Evolutionary conservation across 2,329 filamentous ascomycete genomes (phyloP).

Genomic region (Colletotrichum paranaense): DNA sequence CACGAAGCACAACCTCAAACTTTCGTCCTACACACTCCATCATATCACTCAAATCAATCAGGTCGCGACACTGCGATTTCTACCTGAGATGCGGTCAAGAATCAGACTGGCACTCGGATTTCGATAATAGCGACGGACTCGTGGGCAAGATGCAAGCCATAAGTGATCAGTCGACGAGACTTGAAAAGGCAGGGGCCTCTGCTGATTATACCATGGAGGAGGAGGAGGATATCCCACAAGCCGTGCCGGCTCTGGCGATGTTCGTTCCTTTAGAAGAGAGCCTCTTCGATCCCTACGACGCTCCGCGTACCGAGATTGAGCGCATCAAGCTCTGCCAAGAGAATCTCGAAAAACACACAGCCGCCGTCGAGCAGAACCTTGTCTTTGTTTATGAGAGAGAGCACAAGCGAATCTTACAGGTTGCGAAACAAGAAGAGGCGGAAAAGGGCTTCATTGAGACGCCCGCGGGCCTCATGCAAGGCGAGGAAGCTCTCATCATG

Average conservation of each 20-base stretch:
- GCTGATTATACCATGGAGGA: constrained; percentile 9
- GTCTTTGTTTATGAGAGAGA: constrained; percentile 48
- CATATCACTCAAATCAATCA: neutral
- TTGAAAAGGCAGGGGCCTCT: neutral
- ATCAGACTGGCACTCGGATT: neutral
- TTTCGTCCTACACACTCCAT: neutral
- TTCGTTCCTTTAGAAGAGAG: constrained; percentile 48
- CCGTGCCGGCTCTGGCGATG: constrained; percentile 37
- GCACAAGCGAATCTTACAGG: constrained; percentile 42
- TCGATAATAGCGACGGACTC: neutral
- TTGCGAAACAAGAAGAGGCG: constrained; percentile 35
- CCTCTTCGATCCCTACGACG: constrained; percentile 41
- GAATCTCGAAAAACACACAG: constrained; percentile 44
- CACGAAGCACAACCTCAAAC: neutral
- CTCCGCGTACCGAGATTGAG: constrained; percentile 42
- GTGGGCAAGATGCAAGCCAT: neutral
- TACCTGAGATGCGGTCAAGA: neutral
- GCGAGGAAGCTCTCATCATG: constrained; percentile 13
- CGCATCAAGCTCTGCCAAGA: constrained; percentile 43
- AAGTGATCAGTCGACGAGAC: neutral
- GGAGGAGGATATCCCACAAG: constrained; percentile 37
- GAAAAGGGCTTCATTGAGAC: constrained; percentile 3
- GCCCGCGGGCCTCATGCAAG: neutral
- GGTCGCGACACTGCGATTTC: neutral
- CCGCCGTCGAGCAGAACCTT: constrained; percentile 45